Evolutionary conservation across 2,329 filamentous ascomycete genomes (phyloP), one percentile per base, ranked within the genome.

Genomic region (Colletotrichum aenigma): DNA sequence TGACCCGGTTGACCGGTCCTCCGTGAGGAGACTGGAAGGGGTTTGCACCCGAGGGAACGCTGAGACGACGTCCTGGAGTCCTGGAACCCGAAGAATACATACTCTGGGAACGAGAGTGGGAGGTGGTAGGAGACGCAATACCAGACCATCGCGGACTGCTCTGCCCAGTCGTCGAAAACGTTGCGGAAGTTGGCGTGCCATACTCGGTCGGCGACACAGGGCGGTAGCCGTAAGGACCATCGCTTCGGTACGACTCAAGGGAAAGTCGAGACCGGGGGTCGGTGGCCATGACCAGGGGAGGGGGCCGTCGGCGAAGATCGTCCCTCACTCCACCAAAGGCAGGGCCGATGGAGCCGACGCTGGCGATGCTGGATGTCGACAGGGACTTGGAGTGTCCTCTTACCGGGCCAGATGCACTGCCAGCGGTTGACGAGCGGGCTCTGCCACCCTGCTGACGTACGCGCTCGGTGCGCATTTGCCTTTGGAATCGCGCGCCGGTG

Each of bases 401-500:
- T 75, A 89, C 90, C 36, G 94, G 93, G 8, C 92, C 91, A 21
- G 91, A 91, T 77, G 93, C 90, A 80, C 94, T 96, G 30, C 94
- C 93, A 24, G 92, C 90, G 2, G 95, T 98, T 15, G 94, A 93
- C 15, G 96, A 93, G 77, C 96, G 91, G 9, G 95, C 93, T 78
- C 96, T 90, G 74, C 90, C 91, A 30, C 91, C 93, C 3, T 94
- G 91, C 66, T 94, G 94, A 70, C 95, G 91, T 38, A 96, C 94
- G 75, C 95, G 90, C 78, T 98, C 96, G 1, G 95, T 97, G 69
- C 96, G 91, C 75, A 98, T 95, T 84, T 98, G 96, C 77, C 96
- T 91, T 81, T 98, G 96, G 80, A 98, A 98, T 52, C 96, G 91
- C 10, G 96, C 98, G 28, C 96, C 96, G 2, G 95, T 97, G 6